Evolutionary conservation across 805 yeast species (phyloP).

Genomic region (Wickerhamomyces queroliae): DNA sequence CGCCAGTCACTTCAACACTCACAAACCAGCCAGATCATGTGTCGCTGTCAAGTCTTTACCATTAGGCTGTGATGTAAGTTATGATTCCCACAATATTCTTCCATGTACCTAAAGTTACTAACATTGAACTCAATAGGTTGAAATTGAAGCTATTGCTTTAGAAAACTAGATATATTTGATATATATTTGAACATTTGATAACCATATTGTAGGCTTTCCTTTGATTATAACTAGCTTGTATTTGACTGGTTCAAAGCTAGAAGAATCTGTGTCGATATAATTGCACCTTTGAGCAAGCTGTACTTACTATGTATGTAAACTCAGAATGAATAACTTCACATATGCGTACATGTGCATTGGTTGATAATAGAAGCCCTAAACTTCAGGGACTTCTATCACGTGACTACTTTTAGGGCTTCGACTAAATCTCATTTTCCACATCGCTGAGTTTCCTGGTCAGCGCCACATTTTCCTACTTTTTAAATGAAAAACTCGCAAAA

Average conservation of each 20-base stretch:
- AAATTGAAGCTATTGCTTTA: slow-evolving; percentile 88
- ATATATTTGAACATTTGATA: not conserved
- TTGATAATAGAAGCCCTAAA: no score
- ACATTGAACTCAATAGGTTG: slow-evolving; percentile 35
- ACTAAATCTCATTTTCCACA: slow-evolving; percentile 1
- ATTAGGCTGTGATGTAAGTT: slow-evolving; percentile 63
- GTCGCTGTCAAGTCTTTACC: slow-evolving; percentile 93
- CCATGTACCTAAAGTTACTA: slow-evolving; percentile 3
- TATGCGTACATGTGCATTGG: no score
- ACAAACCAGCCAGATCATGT: slow-evolving; percentile 96
- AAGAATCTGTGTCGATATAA: no score
- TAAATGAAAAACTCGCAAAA: no score
- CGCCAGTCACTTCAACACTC: slow-evolving; percentile 64
- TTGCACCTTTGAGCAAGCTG: no score
- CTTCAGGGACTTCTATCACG: slow-evolving; percentile 3
- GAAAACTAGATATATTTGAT: slow-evolving; percentile 35
- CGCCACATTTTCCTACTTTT: no score
- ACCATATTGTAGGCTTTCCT: not conserved
- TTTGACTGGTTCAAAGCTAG: no score
- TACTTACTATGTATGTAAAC: not conserved
- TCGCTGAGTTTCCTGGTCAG: not conserved
- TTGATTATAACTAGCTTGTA: no score
- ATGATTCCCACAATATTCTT: no score
- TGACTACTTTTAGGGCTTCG: slow-evolving; percentile 2
- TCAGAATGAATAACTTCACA: no score